A percentile compares a stretch with the other conserved stretches of the same genome.
Evolutionary conservation across 1,284 basidiomycete genomes (phyloP).

Genomic region (Peniophora sp.): DNA sequence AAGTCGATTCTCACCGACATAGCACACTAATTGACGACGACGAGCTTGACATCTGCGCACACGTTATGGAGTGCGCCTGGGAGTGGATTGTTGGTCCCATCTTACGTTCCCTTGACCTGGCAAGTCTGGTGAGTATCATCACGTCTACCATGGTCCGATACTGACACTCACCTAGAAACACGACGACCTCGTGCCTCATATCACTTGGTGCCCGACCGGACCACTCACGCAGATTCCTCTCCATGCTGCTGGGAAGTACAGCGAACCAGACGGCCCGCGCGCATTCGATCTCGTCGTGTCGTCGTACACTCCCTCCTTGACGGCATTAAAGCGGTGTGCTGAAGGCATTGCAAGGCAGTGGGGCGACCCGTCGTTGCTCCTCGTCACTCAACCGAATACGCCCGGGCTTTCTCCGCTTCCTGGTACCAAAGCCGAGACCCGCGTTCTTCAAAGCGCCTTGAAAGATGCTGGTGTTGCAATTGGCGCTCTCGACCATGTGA

Average conservation of each 20-base stretch:
- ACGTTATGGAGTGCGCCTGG: neutral
- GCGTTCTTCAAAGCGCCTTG: too few relatives aligned
- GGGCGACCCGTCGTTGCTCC: too few relatives aligned
- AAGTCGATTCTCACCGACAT: neutral
- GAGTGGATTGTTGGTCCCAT: neutral
- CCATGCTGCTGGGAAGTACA: constrained; percentile 17
- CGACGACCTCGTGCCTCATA: constrained; percentile 5
- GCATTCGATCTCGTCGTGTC: too few relatives aligned
- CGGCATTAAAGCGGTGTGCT: too few relatives aligned
- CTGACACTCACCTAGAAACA: neutral
- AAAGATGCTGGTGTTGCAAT: too few relatives aligned
- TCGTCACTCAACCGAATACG: too few relatives aligned
- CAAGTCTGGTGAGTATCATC: neutral
- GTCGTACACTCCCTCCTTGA: too few relatives aligned
- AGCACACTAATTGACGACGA: neutral
- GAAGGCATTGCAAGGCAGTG: too few relatives aligned
- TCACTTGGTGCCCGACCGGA: constrained; percentile 18
- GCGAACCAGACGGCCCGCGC: neutral
- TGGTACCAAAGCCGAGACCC: too few relatives aligned
- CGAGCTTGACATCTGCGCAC: too few relatives aligned
- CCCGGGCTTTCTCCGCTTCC: too few relatives aligned
- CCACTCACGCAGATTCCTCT: constrained; percentile 16
- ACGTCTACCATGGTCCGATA: neutral
- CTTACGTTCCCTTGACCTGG: neutral
- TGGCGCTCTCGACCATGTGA: constrained; percentile 4